Conservation (phyloP, 2,329 filamentous ascomycete genomes). For the Colletotrichum melonis region DNA sequence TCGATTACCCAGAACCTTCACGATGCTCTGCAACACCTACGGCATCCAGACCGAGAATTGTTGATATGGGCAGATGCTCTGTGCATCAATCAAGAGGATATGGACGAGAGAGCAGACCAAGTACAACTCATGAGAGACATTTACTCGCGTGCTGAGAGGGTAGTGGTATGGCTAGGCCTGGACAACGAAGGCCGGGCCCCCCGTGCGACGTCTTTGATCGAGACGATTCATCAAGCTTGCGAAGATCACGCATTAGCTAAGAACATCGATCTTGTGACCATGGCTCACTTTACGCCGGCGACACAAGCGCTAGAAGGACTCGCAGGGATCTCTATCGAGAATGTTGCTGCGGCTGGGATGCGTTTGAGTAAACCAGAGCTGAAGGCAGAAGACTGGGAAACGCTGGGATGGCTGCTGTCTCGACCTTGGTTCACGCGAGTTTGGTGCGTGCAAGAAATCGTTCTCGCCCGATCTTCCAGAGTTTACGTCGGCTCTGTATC, state of each 20-base stretch:
- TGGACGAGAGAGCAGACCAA: slow-evolving; percentile 33
- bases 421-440: slow-evolving; percentile 19
- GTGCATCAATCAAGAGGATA: slow-evolving; percentile 37
- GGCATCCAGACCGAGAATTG: background rate
- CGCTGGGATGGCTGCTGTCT: background rate
- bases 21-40: slow-evolving; percentile 36
- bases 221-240: background rate
- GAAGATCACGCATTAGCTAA: background rate
- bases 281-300: slow-evolving; percentile 10
- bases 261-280: background rate
- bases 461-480: background rate
- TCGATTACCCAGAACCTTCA: slow-evolving; percentile 34
- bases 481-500: background rate
- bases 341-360: background rate
- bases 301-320: background rate
- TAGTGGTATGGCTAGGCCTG: slow-evolving; percentile 34
- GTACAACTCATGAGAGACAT: slow-evolving; percentile 36
- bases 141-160: slow-evolving; percentile 22
- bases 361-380: too few species aligned
- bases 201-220: background rate
- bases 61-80: slow-evolving; percentile 38
- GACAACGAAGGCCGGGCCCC: background rate
- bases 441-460: slow-evolving; percentile 19
- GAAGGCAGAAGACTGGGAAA: background rate
- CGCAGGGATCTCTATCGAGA: background rate